Conservation (phyloP, 768 basidiomycete species). For the Psilocybe subaeruginosa region DNA sequence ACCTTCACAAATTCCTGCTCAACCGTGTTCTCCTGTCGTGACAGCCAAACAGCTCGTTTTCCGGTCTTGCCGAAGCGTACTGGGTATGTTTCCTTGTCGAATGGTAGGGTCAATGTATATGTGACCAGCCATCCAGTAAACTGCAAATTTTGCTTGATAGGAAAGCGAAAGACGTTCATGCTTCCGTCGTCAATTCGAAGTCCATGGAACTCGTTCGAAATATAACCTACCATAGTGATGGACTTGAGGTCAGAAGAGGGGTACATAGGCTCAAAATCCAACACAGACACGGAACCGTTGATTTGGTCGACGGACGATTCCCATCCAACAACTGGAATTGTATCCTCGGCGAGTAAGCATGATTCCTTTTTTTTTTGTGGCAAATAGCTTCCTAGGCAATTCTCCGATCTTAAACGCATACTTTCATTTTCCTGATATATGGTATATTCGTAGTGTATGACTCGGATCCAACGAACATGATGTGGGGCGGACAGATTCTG, state of each 20-base stretch:
- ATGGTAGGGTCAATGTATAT: slow-evolving; percentile 25
- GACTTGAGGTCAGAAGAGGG: slow-evolving; percentile 3
- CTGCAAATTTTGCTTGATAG: slow-evolving; percentile 10
- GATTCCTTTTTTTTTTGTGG: background rate
- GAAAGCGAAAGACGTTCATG: slow-evolving; percentile 20
- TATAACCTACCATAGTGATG: slow-evolving; percentile 19
- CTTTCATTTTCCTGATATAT: slow-evolving; percentile 18
- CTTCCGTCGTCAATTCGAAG: background rate
- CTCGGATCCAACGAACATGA: slow-evolving; percentile 17
- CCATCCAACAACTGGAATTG: slow-evolving; percentile 9
- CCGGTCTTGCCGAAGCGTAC: too few relatives aligned
- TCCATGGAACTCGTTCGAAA: too few relatives aligned
- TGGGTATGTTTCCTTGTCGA: too few relatives aligned
- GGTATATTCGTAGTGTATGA: too few relatives aligned
- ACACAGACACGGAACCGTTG: slow-evolving; percentile 11
- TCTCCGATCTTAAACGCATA: slow-evolving; percentile 17
- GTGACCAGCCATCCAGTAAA: slow-evolving; percentile 14
- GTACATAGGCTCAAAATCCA: slow-evolving; percentile 20
- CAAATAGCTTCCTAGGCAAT: slow-evolving; percentile 18
- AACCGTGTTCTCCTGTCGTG: slow-evolving; percentile 39
- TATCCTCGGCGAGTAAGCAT: background rate
- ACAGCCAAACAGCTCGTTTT: too few relatives aligned
- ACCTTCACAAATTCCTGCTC: slow-evolving; percentile 52
- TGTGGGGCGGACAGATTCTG: slow-evolving; percentile 16
- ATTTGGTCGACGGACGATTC: slow-evolving; percentile 17